phyloP scores from a whole-genome alignment of 176 grass and related monocot genomes.

The Paspalum vaginatum region DNA sequence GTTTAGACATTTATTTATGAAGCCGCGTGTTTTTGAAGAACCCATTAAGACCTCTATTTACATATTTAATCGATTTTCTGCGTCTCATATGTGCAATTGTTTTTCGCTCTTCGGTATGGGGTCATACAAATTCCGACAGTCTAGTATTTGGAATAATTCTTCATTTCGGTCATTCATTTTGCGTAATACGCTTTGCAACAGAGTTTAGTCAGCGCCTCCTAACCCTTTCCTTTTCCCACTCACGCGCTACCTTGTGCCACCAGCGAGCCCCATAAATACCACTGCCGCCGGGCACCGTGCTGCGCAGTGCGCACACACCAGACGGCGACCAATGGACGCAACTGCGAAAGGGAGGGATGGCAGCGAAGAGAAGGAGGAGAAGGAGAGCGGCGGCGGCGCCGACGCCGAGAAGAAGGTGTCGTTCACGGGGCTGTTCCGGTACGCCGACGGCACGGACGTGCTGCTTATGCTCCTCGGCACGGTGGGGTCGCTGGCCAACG shows the following conservation, averaged over 20 bases:
- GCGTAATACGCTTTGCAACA: too few species aligned
- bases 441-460: conserved; percentile 53
- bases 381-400: not conserved
- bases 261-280: conserved; percentile 46
- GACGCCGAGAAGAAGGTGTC: conserved; percentile 35
- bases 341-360: conserved; percentile 20
- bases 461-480: conserved; percentile 56
- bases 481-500: conserved; percentile 54
- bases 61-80: too few species aligned
- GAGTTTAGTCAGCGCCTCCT: not conserved
- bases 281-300: not conserved
- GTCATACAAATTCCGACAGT: too few species aligned
- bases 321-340: conserved; percentile 20
- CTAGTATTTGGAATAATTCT: too few species aligned
- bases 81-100: too few species aligned
- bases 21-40: too few species aligned
- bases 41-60: too few species aligned
- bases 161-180: too few species aligned
- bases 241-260: not conserved
- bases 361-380: not conserved
- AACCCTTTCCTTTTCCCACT: too few species aligned
- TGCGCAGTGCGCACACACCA: not conserved
- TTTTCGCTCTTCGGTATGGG: too few species aligned
- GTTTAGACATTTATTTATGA: too few species aligned
- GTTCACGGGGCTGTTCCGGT: conserved; percentile 47